Conservation (phyloP, 1,139 yeast genomes). For the Taphrina flavorubra region DNA sequence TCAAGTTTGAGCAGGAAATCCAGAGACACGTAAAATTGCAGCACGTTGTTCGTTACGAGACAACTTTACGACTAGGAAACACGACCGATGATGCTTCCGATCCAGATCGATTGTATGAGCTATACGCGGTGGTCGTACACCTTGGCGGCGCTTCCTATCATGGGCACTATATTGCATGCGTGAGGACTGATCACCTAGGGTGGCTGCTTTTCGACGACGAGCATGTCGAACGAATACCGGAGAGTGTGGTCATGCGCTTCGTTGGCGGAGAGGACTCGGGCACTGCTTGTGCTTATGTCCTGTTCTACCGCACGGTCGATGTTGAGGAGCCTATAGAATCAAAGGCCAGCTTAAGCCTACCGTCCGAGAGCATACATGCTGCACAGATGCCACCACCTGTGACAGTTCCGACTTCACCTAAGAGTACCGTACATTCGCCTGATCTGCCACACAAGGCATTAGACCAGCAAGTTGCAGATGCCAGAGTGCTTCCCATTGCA, state of each 20-base stretch:
- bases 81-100: constrained; percentile 63
- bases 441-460: neutral
- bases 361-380: constrained; percentile 24
- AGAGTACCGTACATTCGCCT: neutral
- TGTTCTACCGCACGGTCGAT: constrained; percentile 61
- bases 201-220: constrained; percentile 97
- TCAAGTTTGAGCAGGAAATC: constrained; percentile 83
- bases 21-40: constrained; percentile 85
- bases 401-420: neutral
- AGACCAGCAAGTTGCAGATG: neutral
- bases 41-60: constrained; percentile 82
- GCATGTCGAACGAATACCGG: constrained; percentile 86
- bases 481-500: constrained; percentile 1
- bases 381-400: constrained; percentile 32
- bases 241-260: constrained; percentile 79
- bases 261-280: constrained; percentile 84
- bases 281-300: constrained; percentile 86
- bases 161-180: constrained; percentile 90
- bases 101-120: constrained; percentile 70
- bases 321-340: constrained; percentile 27
- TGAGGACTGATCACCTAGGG: constrained; percentile 77
- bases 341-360: constrained; percentile 17
- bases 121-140: constrained; percentile 86
- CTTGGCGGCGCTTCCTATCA: constrained; percentile 98
- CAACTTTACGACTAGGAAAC: constrained; percentile 72